Evolutionary conservation across 805 yeast genomes (phyloP).

Genomic region (Wickerhamomyces silvicola): DNA sequence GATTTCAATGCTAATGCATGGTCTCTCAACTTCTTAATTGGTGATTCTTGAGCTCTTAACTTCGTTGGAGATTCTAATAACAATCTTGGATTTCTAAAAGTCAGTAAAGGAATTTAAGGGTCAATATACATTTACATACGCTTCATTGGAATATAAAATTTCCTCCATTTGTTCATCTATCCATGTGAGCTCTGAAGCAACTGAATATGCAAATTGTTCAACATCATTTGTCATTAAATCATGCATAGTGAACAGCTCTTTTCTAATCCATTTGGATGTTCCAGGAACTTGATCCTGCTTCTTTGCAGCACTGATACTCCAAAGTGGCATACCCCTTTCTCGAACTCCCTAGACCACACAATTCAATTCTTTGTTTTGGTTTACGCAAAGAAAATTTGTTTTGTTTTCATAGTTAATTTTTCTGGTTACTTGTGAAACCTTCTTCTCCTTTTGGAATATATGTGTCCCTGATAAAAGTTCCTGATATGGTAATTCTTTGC

Average conservation of each 20-base stretch:
- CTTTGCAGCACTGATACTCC: constrained; percentile 24
- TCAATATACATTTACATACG: constrained; percentile 15
- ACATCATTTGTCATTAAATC: constrained; percentile 30
- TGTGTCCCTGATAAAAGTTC: too few species aligned
- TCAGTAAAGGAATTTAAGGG: constrained; percentile 6
- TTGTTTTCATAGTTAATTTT: too few species aligned
- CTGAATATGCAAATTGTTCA: constrained; percentile 33
- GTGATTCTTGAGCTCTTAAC: constrained; percentile 20
- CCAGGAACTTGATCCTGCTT: constrained; percentile 36
- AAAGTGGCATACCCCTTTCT: constrained; percentile 26
- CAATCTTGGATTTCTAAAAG: constrained; percentile 19
- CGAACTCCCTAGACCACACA: too few species aligned
- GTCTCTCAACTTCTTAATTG: constrained; percentile 20
- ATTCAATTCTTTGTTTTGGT: constrained; percentile 6
- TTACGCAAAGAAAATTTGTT: too few species aligned
- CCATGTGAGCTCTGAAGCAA: constrained; percentile 34
- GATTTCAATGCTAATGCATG: constrained; percentile 15
- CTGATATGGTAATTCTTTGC: too few species aligned
- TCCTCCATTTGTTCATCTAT: constrained; percentile 36
- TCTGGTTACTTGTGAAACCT: too few species aligned
- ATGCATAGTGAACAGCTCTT: constrained; percentile 35
- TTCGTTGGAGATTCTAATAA: constrained; percentile 22
- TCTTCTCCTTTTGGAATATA: too few species aligned
- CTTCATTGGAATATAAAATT: constrained; percentile 20
- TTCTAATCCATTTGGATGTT: constrained; percentile 44